Evolutionary conservation across 352 stramenopile genomes (phyloP).

Genomic region (Globisporangium radiosum): DNA sequence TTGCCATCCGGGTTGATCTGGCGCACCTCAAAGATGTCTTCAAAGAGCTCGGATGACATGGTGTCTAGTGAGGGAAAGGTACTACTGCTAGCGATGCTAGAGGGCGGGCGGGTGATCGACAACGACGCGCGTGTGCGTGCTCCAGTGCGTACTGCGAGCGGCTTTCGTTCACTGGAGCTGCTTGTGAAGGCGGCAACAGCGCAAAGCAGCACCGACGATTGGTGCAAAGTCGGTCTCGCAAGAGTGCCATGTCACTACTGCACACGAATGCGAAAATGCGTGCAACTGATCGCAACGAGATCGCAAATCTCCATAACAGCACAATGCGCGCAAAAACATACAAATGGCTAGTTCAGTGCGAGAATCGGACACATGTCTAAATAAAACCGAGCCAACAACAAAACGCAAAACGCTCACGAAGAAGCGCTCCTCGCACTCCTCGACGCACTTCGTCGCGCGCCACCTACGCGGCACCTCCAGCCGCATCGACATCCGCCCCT

Average conservation of each 20-base stretch:
- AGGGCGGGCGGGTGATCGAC: too few relatives aligned
- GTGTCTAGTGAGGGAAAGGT: background rate
- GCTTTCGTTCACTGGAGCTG: too few relatives aligned
- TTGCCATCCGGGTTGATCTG: constrained; percentile 97
- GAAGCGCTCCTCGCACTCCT: constrained; percentile 1
- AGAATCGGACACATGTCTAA: too few relatives aligned
- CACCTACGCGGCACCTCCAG: too few relatives aligned
- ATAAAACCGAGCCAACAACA: constrained; percentile 7
- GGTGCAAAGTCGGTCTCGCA: background rate
- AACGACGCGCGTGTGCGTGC: background rate
- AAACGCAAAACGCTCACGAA: constrained; percentile 10
- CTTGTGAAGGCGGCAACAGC: too few relatives aligned
- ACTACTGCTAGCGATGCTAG: background rate
- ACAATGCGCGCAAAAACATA: background rate
- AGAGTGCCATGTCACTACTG: background rate
- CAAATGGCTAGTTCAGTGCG: too few relatives aligned
- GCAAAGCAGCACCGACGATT: background rate
- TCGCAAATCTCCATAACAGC: too few relatives aligned
- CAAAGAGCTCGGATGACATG: constrained; percentile 93
- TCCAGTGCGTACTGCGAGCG: background rate
- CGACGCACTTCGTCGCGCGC: background rate
- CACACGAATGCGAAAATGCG: too few relatives aligned
- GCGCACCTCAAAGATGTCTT: constrained; percentile 98
- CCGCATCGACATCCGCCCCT: background rate
- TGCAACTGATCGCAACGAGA: too few relatives aligned